phyloP scores from a whole-genome alignment of 139 green algal genomes.

The Micromonas pusilla region DNA sequence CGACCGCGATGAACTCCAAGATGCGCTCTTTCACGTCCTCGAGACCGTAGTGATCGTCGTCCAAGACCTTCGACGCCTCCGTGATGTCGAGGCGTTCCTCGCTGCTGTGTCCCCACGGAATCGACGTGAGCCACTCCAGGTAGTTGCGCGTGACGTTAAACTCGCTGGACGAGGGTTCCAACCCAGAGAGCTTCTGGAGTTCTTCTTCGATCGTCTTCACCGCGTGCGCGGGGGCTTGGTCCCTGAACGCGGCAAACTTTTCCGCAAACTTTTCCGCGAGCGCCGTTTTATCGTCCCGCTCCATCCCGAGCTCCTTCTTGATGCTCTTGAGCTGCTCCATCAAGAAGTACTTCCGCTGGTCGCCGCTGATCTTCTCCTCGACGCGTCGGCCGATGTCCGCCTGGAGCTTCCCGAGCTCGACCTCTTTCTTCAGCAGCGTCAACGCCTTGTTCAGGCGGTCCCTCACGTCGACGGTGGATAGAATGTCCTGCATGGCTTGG shows the following conservation, averaged over 20 bases:
- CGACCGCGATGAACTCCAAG: constrained; percentile 67
- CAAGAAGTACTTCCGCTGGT: constrained; percentile 93
- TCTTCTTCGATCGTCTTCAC: constrained; percentile 74
- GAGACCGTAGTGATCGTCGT: constrained; percentile 77
- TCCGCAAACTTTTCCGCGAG: constrained; percentile 71
- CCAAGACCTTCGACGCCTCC: constrained; percentile 71
- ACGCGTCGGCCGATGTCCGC: constrained; percentile 60
- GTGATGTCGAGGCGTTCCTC: constrained; percentile 43
- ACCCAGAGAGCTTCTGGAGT: constrained; percentile 74
- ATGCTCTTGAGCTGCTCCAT: constrained; percentile 96
- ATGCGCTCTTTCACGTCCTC: constrained; percentile 52
- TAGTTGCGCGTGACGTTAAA: constrained; percentile 83
- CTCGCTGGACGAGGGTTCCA: constrained; percentile 83
- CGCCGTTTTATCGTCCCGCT: constrained; percentile 92
- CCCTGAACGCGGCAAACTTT: constrained; percentile 39
- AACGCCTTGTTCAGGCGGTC: constrained; percentile 61
- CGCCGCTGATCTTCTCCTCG: constrained; percentile 92
- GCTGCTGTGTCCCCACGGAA: constrained; percentile 55
- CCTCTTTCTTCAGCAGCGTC: constrained; percentile 91
- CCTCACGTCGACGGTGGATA: constrained; percentile 70
- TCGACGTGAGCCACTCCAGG: constrained; percentile 62
- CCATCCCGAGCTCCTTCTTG: constrained; percentile 92
- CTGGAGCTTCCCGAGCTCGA: constrained; percentile 91
- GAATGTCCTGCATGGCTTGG: constrained; percentile 66
- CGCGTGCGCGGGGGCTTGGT: constrained; percentile 30